Evolutionary conservation across 306 rosid genomes (phyloP).

Genomic region (Vicia villosa): DNA sequence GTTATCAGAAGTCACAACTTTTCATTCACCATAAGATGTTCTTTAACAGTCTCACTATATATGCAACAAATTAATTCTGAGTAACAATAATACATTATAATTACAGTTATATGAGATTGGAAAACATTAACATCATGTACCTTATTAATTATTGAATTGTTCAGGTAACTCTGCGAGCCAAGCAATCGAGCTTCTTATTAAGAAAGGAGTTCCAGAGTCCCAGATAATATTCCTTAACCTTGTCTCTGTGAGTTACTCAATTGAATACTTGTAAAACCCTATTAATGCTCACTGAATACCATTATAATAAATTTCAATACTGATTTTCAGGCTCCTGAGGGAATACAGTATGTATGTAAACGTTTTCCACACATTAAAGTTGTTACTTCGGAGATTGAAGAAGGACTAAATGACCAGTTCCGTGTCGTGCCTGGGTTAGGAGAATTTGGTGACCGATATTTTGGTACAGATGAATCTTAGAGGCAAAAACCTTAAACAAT

Average conservation of each 20-base stretch:
- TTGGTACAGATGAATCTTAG: constrained; percentile 67
- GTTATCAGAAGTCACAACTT: constrained; percentile 6
- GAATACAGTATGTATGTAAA: constrained; percentile 71
- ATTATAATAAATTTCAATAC: constrained; percentile 7
- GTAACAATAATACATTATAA: background rate
- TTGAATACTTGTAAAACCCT: background rate
- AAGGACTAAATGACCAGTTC: constrained; percentile 56
- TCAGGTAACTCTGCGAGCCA: constrained; percentile 87
- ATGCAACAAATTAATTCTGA: background rate
- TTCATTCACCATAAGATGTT: background rate
- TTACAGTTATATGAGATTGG: background rate
- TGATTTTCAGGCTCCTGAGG: constrained; percentile 77
- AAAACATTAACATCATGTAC: constrained; percentile 18
- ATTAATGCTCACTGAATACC: background rate
- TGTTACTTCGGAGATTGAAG: constrained; percentile 90
- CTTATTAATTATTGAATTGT: constrained; percentile 7
- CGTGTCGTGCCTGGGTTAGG: constrained; percentile 88
- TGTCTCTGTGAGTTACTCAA: constrained; percentile 70
- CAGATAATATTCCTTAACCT: constrained; percentile 85
- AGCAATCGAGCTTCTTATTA: constrained; percentile 82
- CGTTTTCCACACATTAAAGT: constrained; percentile 79
- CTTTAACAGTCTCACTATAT: background rate
- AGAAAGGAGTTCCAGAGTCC: constrained; percentile 90
- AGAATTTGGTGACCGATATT: constrained; percentile 91
- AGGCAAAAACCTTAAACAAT: background rate